Evolutionary conservation across 768 basidiomycete species (phyloP), one percentile per base, ranked within the genome.

Genomic region (Russula compacta): DNA sequence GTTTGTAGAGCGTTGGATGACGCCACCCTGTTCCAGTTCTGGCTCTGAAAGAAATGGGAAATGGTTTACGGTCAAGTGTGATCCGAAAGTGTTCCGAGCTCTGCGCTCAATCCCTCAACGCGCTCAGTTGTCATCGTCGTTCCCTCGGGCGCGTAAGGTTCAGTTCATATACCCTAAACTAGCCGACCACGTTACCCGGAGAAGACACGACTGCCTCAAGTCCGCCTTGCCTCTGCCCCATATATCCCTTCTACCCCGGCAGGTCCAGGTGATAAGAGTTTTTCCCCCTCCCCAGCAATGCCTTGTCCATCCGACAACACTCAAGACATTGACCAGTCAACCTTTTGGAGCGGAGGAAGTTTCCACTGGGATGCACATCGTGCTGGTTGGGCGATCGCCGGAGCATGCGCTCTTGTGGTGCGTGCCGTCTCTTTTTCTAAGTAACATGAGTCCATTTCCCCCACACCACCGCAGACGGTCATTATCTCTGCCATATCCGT

Each of bases 341-440:
- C 72, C 10, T 89, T 89, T 69, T 89, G 86, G 87, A 73, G 74
- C 67, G 65, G 74, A 0, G 74, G 77, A 40, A 77, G 79, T 11
- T 53, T 79, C 21, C 75, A 84, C 67, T 87, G 84, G 85, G 79
- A 82, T 63, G 66, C 73, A 14, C 84, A 85, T 72, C 76, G 81
- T 66, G 83, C 88, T 70, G 87, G 87, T 53, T 89, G 87, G 87
- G 77, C 84, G 10, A 76, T 89, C 58, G 80, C 86, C 15, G 87
- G 87, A 32, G 78, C 74, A 15, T 85, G 83, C 66, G 73, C 87
- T 3, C 70, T 72, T 43, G 44, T 82, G 36, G 86, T 88, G 66
- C 57, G 83, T 76, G 21, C 47, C 15, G 14, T 58, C 36, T 71
- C 56, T 19, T 29, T 53, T 7, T 1, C 7, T 4, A n/a, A 14